Evolutionary conservation across 2,329 filamentous ascomycete species (phyloP).

Genomic region (Colletotrichum chrysophilum): DNA sequence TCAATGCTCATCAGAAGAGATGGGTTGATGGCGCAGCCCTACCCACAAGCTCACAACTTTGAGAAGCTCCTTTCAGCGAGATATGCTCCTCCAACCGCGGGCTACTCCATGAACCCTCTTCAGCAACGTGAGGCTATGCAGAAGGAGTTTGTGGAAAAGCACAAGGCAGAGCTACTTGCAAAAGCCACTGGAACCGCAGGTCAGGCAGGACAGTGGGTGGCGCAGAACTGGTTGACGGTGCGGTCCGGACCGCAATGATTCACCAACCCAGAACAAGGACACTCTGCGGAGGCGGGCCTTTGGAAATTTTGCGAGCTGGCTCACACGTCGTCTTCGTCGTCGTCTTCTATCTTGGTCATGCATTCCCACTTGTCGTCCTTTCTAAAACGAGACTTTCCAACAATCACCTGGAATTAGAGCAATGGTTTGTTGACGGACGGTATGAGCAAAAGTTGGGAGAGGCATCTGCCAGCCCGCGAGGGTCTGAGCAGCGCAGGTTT

Average conservation of each 20-base stretch:
- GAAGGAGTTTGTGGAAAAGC: constrained; percentile 47
- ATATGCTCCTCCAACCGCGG: constrained; percentile 35
- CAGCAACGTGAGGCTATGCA: constrained; percentile 54
- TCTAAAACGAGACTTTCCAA: neutral
- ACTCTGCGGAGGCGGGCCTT: neutral
- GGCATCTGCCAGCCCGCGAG: neutral
- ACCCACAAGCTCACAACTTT: constrained; percentile 46
- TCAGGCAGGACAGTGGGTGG: constrained; percentile 41
- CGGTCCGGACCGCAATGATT: constrained; percentile 13
- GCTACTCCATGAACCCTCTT: constrained; percentile 46
- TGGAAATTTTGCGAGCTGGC: neutral
- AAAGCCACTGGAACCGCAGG: constrained; percentile 42
- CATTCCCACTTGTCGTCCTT: neutral
- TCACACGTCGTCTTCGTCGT: neutral
- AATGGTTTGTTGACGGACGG: neutral
- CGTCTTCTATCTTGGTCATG: neutral
- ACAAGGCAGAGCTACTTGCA: constrained; percentile 46
- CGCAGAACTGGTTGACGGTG: constrained; percentile 39
- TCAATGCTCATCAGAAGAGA: constrained; percentile 67
- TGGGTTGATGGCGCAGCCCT: constrained; percentile 50
- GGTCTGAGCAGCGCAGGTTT: neutral
- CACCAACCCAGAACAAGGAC: neutral
- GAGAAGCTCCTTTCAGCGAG: constrained; percentile 50
- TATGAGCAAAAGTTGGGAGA: neutral
- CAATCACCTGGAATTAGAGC: neutral